Evolutionary conservation across 2,329 filamentous ascomycete genomes (phyloP), one percentile per base, ranked within the genome.

Genomic region (Talaromyces sp.): DNA sequence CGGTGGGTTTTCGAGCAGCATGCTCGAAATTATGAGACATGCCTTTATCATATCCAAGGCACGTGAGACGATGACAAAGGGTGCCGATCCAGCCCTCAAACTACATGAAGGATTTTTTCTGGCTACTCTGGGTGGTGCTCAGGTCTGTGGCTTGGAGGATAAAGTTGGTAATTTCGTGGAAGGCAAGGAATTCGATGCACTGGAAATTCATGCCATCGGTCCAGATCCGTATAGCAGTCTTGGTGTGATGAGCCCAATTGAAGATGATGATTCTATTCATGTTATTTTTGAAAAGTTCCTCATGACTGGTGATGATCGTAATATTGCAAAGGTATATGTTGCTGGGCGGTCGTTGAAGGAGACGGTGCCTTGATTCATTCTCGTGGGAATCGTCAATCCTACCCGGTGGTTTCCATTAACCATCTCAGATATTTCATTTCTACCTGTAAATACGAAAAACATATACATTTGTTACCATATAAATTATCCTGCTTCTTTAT

Each of bases 261-360:
- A 87, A 67, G 81, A 84, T 0, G 76, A 74, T 0, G 86, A 89
- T 60, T 75, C 74, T 0, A 47, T 76, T 0, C 71, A 73, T 57
- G 82, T 76, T 0, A 75, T 87, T 19, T 85, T 88, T 66, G 85
- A 89, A 63, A 89, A 89, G 77, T 89, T 87, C 66, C 69, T 89
- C 35, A 88, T 89, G 85, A 88, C 86, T 2, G 87, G 85, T 0
- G 87, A 89, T 71, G 87, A 89, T 70, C 78, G 87, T 4, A 89
- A 89, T 68, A 86, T 89, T 61, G 70, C 72, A 0, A 71, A 79
- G 22, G 87, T 89, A 0, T 88, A 80, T 73, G 84, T 88, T 0
- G 70, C 74, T 7, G 86, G 86, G 1, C 73, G 76, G 11, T 73
- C 69, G 15, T 76, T 80, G 19, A 76, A 75, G 50, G 61, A 63